Base-by-base conservation (phyloP, 2,329 filamentous ascomycete species). In the Trichoderma sp. region DNA sequence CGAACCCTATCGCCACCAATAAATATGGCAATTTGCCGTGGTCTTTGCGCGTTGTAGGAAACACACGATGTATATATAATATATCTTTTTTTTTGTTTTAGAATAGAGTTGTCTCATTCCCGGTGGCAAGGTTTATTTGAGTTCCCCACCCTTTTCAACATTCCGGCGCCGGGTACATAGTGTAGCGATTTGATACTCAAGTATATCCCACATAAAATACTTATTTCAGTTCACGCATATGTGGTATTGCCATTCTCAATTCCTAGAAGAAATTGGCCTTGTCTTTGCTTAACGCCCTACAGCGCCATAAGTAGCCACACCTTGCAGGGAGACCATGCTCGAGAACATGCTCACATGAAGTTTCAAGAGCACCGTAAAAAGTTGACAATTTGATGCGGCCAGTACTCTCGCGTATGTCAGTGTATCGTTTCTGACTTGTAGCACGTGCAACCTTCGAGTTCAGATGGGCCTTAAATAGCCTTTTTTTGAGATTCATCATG, bases 1-100 rank as follows among this genome's bases (percentile, higher is more conserved):
- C 7, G 63, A 66, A 13, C 63, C 63, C 6, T 66, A 66, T 37
- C 63, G 63, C 53, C 63, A 66, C 19, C n/a, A 31, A 31, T n/a
- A n/a, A n/a, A n/a, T n/a, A n/a, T n/a, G n/a, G n/a, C n/a, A n/a
- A n/a, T n/a, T n/a, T n/a, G 43, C 11, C 16, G 43, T 4, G 3
- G 14, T 14, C 7, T 49, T 29, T 5, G 7, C 57, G 14, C 29
- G 19, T 29, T 40, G 24, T 27, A 49, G 27, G 13, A 40, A 35
- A 52, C 11, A 5, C 21, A 5, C 2, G 14, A 19, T 55, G 31
- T 55, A 64, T 49, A 49, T 10, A 8, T 0, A 33, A 21, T 53
- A 16, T 53, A 64, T 21, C 52, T 40, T 8, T 49, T 55, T 40
- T 8, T 49, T 55, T 40, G 27, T 21, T 2, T 40, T 14, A 53